A percentile compares a stretch with the other conserved stretches of the same genome.
Evolutionary conservation across 2,329 filamentous ascomycete genomes (phyloP).

Genomic region (Mycosphaerelloides madeirae): DNA sequence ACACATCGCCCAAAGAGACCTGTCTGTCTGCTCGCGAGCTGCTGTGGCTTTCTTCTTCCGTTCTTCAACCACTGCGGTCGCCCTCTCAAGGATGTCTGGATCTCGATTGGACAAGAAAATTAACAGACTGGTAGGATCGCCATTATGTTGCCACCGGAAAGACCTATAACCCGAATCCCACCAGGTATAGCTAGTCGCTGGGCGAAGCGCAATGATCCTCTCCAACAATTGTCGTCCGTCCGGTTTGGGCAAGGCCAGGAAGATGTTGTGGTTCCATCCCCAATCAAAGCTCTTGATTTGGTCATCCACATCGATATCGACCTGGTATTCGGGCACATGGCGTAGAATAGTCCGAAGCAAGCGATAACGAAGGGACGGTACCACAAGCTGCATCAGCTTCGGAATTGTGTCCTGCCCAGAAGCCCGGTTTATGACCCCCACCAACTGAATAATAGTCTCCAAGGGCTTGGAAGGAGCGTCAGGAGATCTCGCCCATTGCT

Average conservation of each 20-base stretch:
- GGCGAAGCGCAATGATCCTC: slow-evolving; percentile 6
- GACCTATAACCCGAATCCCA: neutral
- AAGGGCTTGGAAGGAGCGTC: too few species aligned
- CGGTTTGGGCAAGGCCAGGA: slow-evolving; percentile 4
- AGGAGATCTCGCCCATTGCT: too few species aligned
- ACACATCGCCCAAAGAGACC: slow-evolving; percentile 29
- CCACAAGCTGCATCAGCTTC: neutral
- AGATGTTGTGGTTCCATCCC: slow-evolving; percentile 4
- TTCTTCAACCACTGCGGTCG: slow-evolving; percentile 14
- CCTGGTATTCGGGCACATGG: slow-evolving; percentile 2
- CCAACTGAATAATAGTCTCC: too few species aligned
- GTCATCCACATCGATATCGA: slow-evolving; percentile 11
- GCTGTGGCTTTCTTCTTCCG: slow-evolving; percentile 23
- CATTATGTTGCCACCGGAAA: neutral
- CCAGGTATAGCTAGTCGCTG: neutral
- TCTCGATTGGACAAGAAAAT: slow-evolving; percentile 8
- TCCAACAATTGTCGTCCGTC: slow-evolving; percentile 8
- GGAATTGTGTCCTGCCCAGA: too few species aligned
- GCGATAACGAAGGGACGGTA: neutral
- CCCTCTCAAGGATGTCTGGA: slow-evolving; percentile 6
- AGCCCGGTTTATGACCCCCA: too few species aligned
- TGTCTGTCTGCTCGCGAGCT: slow-evolving; percentile 26
- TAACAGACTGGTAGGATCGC: slow-evolving; percentile 10
- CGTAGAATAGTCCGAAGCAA: slow-evolving; percentile 6
- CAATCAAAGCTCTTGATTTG: slow-evolving; percentile 8